Base-by-base conservation (phyloP, 805 yeast genomes). In the Lipomyces orientalis region DNA sequence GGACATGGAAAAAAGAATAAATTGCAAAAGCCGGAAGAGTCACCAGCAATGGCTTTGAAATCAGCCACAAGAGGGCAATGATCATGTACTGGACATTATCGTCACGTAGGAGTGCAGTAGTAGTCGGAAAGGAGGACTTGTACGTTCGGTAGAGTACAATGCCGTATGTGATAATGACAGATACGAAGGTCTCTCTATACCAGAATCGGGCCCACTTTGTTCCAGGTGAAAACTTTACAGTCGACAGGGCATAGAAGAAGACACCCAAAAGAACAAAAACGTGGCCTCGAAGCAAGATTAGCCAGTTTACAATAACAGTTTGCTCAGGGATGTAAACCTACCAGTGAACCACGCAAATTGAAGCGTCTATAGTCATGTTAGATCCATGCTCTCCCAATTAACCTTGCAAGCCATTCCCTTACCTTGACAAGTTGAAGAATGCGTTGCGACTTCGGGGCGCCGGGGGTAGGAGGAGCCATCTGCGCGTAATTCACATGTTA, bases 1-100 rank as follows among this genome's bases (percentile, higher is more conserved):
- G 81, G 10, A 87, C 87, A 77, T 93, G 98, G 86, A 94, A 93
- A 22, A 88, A 76, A 7, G 97, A 89, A 78, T 90, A 93, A 65
- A 90, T 81, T 58, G 86, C 81, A 76, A 90, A 92, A 64, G 98
- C 97, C 31, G 88, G 77, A 70, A 89, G 80, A 1, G 97, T 84
- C 64, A 90, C 76, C 43, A 86, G 78, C 70, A 86, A 85, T 67
- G 84, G 86, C 58, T 89, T 87, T 72, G 92, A 84, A 66, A 88
- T 76, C 75, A 84, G 79, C 87, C 87, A 86, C 55, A 81, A 81
- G 68, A 84, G 71, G 60, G 88, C 87, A 66, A 88, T 79, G 35
- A 62, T 22, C 62, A 90, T 82, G 79, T 93, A 93, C 72, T 91
- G 94, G 65, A 85, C 81, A 76, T 90, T 90, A 75, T 90, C 95